Evolutionary conservation across 1,284 basidiomycete genomes (phyloP).

Genomic region (Pholiota adiposa): DNA sequence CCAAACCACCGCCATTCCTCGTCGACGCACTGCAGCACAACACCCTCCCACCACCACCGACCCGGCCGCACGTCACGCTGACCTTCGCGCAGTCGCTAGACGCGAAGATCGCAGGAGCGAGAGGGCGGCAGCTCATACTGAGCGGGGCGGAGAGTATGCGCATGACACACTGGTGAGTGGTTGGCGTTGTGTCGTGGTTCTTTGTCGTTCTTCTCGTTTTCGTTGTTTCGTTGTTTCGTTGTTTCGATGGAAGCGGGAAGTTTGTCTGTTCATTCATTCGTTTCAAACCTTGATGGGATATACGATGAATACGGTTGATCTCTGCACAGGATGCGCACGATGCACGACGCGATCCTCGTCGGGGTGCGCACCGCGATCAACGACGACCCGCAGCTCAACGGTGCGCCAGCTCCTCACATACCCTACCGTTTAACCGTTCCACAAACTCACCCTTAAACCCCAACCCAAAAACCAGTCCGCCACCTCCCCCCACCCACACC

Average conservation of each 20-base stretch:
- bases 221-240: too few species aligned
- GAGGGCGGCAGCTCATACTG: constrained; percentile 78
- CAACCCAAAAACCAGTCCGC: constrained; percentile 42
- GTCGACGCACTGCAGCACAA: neutral
- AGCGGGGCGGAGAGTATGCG: constrained; percentile 89
- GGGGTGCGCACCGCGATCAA: constrained; percentile 91
- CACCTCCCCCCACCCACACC: constrained; percentile 52
- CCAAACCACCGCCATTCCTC: constrained; percentile 14
- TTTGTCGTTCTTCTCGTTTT: too few species aligned
- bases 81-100: constrained; percentile 97
- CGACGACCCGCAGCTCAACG: constrained; percentile 93
- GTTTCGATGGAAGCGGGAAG: too few species aligned
- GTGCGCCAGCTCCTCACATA: constrained; percentile 46
- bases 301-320: too few species aligned
- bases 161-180: constrained; percentile 90
- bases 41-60: constrained; percentile 9
- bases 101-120: constrained; percentile 85
- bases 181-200: too few species aligned
- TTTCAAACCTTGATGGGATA: too few species aligned
- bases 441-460: too few species aligned
- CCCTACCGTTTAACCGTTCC: too few species aligned
- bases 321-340: constrained; percentile 71
- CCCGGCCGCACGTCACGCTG: constrained; percentile 73
- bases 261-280: too few species aligned
- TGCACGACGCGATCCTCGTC: constrained; percentile 93